Evolutionary conservation across 352 stramenopile species (phyloP).

Genomic region (Phytophthora colocasiae): DNA sequence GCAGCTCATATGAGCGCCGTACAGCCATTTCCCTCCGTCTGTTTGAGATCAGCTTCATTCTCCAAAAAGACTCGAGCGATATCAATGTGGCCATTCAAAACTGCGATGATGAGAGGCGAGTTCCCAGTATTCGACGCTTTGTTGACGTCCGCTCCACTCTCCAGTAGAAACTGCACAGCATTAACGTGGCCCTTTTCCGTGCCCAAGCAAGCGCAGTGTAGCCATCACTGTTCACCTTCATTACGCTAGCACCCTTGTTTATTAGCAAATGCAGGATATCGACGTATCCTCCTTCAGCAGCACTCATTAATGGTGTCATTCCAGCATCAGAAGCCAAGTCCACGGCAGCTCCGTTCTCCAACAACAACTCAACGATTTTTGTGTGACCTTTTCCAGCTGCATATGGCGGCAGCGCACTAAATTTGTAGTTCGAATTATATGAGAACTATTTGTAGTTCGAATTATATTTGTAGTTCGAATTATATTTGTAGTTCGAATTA

Average conservation of each 20-base stretch:
- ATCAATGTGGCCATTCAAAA: neutral
- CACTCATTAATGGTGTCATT: neutral
- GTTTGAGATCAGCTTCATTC: conserved; percentile 6
- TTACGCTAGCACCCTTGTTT: neutral
- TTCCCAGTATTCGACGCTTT: neutral
- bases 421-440: too few relatives aligned
- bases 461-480: too few relatives aligned
- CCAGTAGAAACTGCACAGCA: neutral
- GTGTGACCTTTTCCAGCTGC: neutral
- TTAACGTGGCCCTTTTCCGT: conserved; percentile 3
- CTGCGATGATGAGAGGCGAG: conserved; percentile 8
- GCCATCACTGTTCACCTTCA: neutral
- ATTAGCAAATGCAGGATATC: conserved; percentile 1
- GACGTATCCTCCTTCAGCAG: neutral
- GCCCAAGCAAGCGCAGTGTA: conserved; percentile 4
- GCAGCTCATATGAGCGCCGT: conserved; percentile 1
- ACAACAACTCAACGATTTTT: neutral
- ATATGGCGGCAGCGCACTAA: too few relatives aligned
- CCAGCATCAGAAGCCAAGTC: neutral
- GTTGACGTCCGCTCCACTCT: conserved; percentile 1
- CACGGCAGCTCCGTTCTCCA: neutral
- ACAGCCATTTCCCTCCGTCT: neutral
- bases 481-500: too few relatives aligned
- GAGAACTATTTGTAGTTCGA: too few relatives aligned
- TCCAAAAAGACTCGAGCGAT: conserved; percentile 7